Base-by-base conservation (phyloP, 768 basidiomycete genomes). In the Psilocybe tampanensis region DNA sequence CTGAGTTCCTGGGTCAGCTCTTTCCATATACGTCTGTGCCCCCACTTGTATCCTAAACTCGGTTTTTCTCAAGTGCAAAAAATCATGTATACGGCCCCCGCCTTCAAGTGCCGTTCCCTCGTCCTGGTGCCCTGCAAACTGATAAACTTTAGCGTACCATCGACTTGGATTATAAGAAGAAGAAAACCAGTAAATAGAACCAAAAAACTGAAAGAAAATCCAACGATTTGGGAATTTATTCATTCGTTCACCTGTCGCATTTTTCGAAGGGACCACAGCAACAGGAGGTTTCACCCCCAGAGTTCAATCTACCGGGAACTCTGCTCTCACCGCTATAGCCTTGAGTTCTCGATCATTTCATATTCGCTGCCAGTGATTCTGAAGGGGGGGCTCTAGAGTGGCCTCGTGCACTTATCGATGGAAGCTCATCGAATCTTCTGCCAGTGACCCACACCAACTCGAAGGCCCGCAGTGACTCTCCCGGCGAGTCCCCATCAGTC, bases 51-150 rank as follows among this genome's bases (percentile, higher is more conserved):
- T 53, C 29, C 44, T 54, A 47, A 24, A 32, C 33, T 36, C 32
- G 45, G 24, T 33, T 11, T 51, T 52, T 59, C 54, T 55, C 53
- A 59, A 52, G 58, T 8, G 29, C 26, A 22, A 34, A 42, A 55
- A 47, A 45, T 44, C 19, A 29, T 43, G 49, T 45, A 34, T 15
- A 17, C n/a, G 19, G 22, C 12, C 23, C 33, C 39, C 19, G 39
- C 13, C 48, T 51, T 50, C 42, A 45, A 8, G n/a, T 43, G 23
- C 5, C 17, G 11, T 58, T 61, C 56, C 57, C 53, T 51, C 44
- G 43, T 50, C 11, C 22, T 56, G 55, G 55, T 51, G 33, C 32
- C n/a, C 17, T 44, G 12, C 36, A 29, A 48, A n/a, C 49, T 34
- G 18, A 51, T 33, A 33, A 8, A 8, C 18, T 42, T 19, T 39